These are phyloP conservation scores for Plasmodium vivax DNA, from an alignment of 169 alveolate species.

Conservation along the genomic window DNA sequence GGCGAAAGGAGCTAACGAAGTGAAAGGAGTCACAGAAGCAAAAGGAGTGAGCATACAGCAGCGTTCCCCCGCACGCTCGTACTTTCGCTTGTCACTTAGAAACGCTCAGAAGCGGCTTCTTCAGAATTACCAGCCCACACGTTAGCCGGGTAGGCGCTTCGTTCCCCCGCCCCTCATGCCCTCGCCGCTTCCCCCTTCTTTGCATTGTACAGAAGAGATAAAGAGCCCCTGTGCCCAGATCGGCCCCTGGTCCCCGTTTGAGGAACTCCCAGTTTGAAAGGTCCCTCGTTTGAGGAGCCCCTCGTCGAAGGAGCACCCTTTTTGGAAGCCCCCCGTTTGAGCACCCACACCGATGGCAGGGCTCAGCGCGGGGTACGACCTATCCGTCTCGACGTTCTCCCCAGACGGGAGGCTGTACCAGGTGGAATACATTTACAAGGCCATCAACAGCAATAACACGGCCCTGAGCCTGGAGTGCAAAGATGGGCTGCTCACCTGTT, in stretches of 20 bases:
- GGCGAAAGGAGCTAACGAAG: neutral
- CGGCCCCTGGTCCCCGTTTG: neutral
- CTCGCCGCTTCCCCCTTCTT: neutral
- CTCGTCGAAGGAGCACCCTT: too few relatives aligned
- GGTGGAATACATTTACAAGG: constrained; percentile 96
- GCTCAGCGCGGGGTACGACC: constrained; percentile 93
- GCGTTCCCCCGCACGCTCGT: neutral
- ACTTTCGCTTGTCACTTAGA: neutral
- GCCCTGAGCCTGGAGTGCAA: constrained; percentile 91
- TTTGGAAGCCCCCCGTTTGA: neutral
- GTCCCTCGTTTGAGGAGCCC: too few relatives aligned
- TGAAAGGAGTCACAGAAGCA: too few relatives aligned
- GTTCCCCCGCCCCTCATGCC: neutral
- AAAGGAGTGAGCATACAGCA: neutral
- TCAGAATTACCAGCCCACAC: neutral
- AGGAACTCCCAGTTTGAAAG: too few relatives aligned
- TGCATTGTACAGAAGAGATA: neutral
- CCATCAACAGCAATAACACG: constrained; percentile 93
- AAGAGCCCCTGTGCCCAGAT: neutral
- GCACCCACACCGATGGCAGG: constrained; percentile 85
- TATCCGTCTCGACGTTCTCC: constrained; percentile 95
- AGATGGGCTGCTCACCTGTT: constrained; percentile 92
- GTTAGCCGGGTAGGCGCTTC: neutral
- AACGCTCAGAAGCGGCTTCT: neutral
- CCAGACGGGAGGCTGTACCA: constrained; percentile 97